Conservation (phyloP, 805 yeast genomes). For the Jamesozyma rosinii region DNA sequence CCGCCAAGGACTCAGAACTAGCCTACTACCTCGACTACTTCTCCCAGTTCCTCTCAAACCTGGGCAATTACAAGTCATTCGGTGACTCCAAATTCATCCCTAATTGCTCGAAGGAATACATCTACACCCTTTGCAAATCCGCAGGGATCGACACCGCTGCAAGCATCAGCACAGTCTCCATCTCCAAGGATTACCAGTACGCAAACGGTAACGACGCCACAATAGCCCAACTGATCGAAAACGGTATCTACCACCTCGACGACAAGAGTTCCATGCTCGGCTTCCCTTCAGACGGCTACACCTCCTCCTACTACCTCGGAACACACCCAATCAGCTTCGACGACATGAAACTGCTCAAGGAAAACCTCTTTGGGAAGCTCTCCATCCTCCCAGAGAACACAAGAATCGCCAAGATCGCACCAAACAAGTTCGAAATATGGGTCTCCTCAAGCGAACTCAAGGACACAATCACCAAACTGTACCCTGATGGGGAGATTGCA, state of each 20-base stretch:
- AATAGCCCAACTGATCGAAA: conserved; percentile 33
- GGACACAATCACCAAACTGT: conserved; percentile 38
- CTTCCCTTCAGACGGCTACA: conserved; percentile 68
- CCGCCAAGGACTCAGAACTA: conserved; percentile 28
- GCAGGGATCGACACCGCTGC: conserved; percentile 31
- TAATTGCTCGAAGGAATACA: conserved; percentile 38
- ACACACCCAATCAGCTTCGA: conserved; percentile 38
- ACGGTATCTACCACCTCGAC: conserved; percentile 42
- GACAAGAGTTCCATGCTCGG: conserved; percentile 53
- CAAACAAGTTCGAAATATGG: conserved; percentile 43
- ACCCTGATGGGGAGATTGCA: conserved; percentile 40
- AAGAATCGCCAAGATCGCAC: conserved; percentile 50
- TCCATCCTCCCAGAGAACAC: conserved; percentile 60
- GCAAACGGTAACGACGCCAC: conserved; percentile 4
- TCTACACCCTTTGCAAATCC: conserved; percentile 30
- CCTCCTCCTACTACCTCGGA: conserved; percentile 61
- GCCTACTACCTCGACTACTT: conserved; percentile 55
- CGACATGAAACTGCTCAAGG: conserved; percentile 60
- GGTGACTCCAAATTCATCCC: conserved; percentile 88
- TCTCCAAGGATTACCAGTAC: background rate
- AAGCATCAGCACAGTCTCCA: conserved; percentile 9
- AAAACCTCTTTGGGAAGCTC: conserved; percentile 22
- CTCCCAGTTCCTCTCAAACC: conserved; percentile 63
- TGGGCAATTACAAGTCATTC: conserved; percentile 76
- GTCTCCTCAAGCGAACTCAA: conserved; percentile 56